Conservation (phyloP, 1,284 basidiomycete genomes). For the Apiotrichum mycotoxinovorans region DNA sequence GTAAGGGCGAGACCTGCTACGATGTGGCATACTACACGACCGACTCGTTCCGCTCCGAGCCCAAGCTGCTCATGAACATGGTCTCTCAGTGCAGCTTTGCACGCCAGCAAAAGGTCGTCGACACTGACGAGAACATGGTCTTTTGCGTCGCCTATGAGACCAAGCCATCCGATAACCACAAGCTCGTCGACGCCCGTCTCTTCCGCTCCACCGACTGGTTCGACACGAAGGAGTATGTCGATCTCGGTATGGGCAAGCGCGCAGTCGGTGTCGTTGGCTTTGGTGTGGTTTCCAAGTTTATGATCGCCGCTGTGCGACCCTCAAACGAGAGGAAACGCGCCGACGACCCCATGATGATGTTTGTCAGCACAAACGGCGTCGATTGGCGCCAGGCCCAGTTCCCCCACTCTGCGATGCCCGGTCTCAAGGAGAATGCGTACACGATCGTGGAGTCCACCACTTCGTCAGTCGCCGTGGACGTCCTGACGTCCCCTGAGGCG, state of each 20-base stretch:
- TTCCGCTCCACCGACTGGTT: conserved; percentile 83
- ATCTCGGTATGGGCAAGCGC: conserved; percentile 74
- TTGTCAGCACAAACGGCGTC: conserved; percentile 74
- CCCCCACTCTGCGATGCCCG: conserved; percentile 49
- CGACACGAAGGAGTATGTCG: conserved; percentile 61
- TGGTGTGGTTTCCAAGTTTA: conserved; percentile 84
- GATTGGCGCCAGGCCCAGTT: conserved; percentile 59
- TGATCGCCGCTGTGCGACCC: conserved; percentile 65
- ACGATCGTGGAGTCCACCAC: conserved; percentile 91
- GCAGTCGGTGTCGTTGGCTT: conserved; percentile 81
- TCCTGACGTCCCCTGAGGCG: conserved; percentile 69
- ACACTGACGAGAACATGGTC: conserved; percentile 67
- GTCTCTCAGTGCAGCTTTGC: conserved; percentile 80
- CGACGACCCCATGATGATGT: conserved; percentile 58
- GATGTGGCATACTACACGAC: conserved; percentile 87
- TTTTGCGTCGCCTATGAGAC: conserved; percentile 72
- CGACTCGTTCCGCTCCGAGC: conserved; percentile 66
- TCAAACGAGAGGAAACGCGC: neutral
- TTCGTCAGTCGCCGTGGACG: conserved; percentile 90
- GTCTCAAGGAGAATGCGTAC: conserved; percentile 60
- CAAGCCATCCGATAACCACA: conserved; percentile 53
- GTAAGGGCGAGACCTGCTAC: conserved; percentile 59
- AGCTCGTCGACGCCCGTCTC: conserved; percentile 64
- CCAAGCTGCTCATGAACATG: conserved; percentile 62
- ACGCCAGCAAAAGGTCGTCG: conserved; percentile 74